phyloP scores from a whole-genome alignment of 495 filamentous ascomycete species.

The Aspergillus sclerotiicarbonarius region DNA sequence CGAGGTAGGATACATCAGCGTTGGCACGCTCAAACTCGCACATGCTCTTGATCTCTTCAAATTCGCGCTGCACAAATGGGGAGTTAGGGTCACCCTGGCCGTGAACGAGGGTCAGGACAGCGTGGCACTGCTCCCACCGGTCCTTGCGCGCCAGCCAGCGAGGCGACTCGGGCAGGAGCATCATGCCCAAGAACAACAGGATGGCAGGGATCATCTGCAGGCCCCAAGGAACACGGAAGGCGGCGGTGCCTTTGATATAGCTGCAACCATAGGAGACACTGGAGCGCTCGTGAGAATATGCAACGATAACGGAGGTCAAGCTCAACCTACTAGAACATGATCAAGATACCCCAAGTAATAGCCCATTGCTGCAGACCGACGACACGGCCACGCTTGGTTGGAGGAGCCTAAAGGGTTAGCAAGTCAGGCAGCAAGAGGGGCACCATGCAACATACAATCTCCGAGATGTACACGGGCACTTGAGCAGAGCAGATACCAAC shows the following conservation, averaged over 20 bases:
- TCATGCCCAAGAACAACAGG: constrained; percentile 59
- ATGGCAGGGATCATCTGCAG: constrained; percentile 71
- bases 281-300: background rate
- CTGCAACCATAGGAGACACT: constrained; percentile 26
- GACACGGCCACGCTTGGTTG: constrained; percentile 66
- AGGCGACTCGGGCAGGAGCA: constrained; percentile 71
- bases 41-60: constrained; percentile 66
- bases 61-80: constrained; percentile 62
- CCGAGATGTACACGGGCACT: constrained; percentile 77
- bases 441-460: constrained; percentile 38
- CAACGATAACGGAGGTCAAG: background rate
- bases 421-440: background rate
- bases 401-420: constrained; percentile 45
- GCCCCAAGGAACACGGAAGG: constrained; percentile 76
- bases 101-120: constrained; percentile 65
- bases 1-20: constrained; percentile 62
- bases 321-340: constrained; percentile 61
- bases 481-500: constrained; percentile 79
- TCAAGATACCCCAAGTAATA: constrained; percentile 78
- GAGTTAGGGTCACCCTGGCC: constrained; percentile 61
- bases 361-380: constrained; percentile 75
- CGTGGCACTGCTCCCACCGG: constrained; percentile 67
- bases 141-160: constrained; percentile 75
- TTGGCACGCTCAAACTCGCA: constrained; percentile 66
- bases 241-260: constrained; percentile 40